These are phyloP conservation scores for Panicum miliaceum DNA, from an alignment of 176 grass and related monocot genomes.

Conservation along the genomic window DNA sequence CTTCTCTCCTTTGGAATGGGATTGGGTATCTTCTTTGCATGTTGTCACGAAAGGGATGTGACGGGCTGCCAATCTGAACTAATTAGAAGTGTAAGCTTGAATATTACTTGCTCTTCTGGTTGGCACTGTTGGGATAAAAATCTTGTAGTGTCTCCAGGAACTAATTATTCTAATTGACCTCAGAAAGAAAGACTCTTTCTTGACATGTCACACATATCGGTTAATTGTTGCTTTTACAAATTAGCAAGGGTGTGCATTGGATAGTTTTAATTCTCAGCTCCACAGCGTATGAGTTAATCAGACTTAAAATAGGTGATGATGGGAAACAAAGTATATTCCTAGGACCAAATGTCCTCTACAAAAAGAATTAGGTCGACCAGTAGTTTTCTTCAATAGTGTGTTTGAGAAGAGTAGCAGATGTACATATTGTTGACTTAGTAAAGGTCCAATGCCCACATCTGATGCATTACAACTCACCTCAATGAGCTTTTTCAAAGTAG, in stretches of 20 bases:
- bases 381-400: background rate
- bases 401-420: constrained; percentile 10
- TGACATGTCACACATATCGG: background rate
- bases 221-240: background rate
- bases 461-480: constrained; percentile 8
- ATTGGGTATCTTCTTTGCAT: constrained; percentile 20
- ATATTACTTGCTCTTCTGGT: background rate
- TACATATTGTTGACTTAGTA: constrained; percentile 19
- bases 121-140: background rate
- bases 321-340: constrained; percentile 19
- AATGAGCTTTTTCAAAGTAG: background rate
- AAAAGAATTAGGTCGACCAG: constrained; percentile 8
- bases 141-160: background rate
- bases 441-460: constrained; percentile 5
- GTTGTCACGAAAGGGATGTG: constrained; percentile 8
- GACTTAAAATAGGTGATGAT: background rate
- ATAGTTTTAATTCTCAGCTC: background rate
- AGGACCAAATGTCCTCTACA: background rate
- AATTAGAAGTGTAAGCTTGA: constrained; percentile 7
- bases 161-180: background rate
- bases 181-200: background rate
- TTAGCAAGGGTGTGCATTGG: background rate
- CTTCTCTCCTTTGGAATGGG: constrained; percentile 40
- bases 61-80: background rate
- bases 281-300: background rate